Evolutionary conservation across 2,329 filamentous ascomycete species (phyloP), one percentile per base, ranked within the genome.

Genomic region (Ophidiomyces ophidiicola): DNA sequence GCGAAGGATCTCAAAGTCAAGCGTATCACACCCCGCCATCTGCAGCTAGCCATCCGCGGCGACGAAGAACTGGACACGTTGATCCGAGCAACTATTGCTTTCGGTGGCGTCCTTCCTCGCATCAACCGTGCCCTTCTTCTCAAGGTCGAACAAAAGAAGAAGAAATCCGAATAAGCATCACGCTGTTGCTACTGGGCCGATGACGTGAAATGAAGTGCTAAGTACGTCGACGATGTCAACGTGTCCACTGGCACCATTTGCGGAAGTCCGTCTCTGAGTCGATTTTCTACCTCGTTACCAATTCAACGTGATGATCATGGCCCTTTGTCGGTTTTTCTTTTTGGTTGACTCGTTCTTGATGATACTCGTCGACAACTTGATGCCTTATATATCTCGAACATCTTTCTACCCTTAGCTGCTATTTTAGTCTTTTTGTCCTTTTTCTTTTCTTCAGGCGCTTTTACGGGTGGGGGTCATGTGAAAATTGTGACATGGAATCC

Each of bases 1-100:
- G 90, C 90, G 64, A 96, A 96, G 74, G 90, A 98, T 65, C 82
- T 96, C 60, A 98, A 96, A 69, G 90, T 96, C 69, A 98, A 96
- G 79, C 90, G 90, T 67, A 98, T 98, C 66, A 96, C 88, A 8
- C 90, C 90, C 41, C 87, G 90, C 63, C 90, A 98, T 65, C 70
- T 98, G 49, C 90, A 98, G 66, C 82, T 98, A 47, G 90, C 90
- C 55, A 98, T 98, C 60, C 86, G 90, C 57, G 90, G 90, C 58
- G 90, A 98, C 64, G 90, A 98, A 69, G 90, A 98, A 67, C 74
- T 98, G 53, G 90, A 98, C 63, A 96, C 87, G 17, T 73, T 98
- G 43, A 96, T 98, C 61, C 83, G 87, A 55, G 90, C 90, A 42
- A 98, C 90, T 47, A 98, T 98, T 57, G 90, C 90, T 45, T 96